These are phyloP conservation scores for maize (Zea mays) DNA, from an alignment of 176 grass and related monocot species.

Conservation along the genomic window DNA sequence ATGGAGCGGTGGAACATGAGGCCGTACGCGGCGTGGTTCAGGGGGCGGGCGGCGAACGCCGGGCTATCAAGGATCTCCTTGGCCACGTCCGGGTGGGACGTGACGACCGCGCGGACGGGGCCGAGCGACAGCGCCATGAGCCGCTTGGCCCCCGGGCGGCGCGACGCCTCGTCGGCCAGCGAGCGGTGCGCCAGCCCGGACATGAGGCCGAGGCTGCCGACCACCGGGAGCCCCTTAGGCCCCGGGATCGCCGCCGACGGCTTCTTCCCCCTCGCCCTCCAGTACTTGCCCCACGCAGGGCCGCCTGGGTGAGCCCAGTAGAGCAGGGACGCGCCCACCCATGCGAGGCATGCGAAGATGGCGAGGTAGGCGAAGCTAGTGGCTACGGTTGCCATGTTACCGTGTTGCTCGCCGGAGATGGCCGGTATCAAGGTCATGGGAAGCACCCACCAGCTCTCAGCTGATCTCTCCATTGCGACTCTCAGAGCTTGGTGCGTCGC, in stretches of 20 bases:
- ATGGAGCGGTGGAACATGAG: constrained; percentile 94
- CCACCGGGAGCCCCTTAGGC: constrained; percentile 59
- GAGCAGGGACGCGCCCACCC: constrained; percentile 50
- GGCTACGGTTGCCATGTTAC: constrained; percentile 30
- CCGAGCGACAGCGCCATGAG: constrained; percentile 88
- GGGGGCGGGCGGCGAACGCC: constrained; percentile 62
- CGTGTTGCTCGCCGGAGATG: constrained; percentile 27
- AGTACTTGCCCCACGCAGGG: constrained; percentile 77
- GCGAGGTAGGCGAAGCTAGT: constrained; percentile 48
- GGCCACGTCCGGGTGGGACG: constrained; percentile 74
- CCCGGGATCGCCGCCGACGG: constrained; percentile 43
- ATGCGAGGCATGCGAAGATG: constrained; percentile 45
- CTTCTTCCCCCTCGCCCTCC: constrained; percentile 30
- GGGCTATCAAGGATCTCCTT: constrained; percentile 80
- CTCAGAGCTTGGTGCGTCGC: background rate
- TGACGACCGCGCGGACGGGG: constrained; percentile 63
- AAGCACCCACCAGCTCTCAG: constrained; percentile 63
- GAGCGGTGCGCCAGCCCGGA: constrained; percentile 67
- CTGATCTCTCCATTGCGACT: constrained; percentile 53
- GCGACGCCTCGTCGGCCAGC: constrained; percentile 48
- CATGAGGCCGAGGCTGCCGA: constrained; percentile 88
- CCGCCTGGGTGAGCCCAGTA: constrained; percentile 78
- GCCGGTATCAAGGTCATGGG: constrained; percentile 54
- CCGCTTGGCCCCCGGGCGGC: constrained; percentile 51
- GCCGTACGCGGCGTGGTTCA: constrained; percentile 76